Base-by-base conservation (phyloP, 495 filamentous ascomycete genomes). In the Xylaria acuta region DNA sequence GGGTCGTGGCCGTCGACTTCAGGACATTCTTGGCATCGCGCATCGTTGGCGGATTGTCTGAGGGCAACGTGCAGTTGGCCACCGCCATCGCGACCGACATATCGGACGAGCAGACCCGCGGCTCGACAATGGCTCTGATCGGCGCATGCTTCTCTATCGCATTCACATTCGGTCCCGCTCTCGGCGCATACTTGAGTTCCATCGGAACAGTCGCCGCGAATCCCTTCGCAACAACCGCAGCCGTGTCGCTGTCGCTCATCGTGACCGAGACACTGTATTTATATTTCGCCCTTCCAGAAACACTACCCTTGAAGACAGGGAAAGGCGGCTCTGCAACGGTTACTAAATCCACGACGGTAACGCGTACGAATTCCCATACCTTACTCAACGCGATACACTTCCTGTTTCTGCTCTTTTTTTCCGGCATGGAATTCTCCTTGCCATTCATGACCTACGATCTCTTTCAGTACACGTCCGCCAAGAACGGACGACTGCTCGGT, bases 11-110 rank as follows among this genome's bases (percentile, higher is more conserved):
- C 1, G 92, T 90, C 9, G 95, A 98, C 79, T 99, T 99, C 84
- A 90, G 94, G 8, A 98, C 95, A 5, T 99, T 99, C 77, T 85
- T 99, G 5, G 93, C 94, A 7, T 96, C 93, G 75, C 90, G 96
- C 49, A 85, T 99, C 20, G 92, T 99, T 2, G 96, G 96, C 20
- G 96, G 96, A 0, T 83, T 99, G 71, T 97, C 94, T 64, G 96
- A 99, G 79, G 97, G 95, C 34, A 99, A 99, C 76, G 93, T 99
- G 0, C 96, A 99, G 82, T 85, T 99, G 3, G 97, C 97, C 25
- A 94, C 94, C 67, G 97, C 97, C 51, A 99, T 99, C 76, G 96
- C 97, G 14, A 97, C 96, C 9, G 96, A 99, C 81, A 92, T 99
- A 70, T 96, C 92, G 69, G 93, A 96, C 75, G 90, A 92, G 65